These are phyloP conservation scores for Alternaria triticina DNA, from an alignment of 2,329 filamentous ascomycete species.

Conservation along the genomic window DNA sequence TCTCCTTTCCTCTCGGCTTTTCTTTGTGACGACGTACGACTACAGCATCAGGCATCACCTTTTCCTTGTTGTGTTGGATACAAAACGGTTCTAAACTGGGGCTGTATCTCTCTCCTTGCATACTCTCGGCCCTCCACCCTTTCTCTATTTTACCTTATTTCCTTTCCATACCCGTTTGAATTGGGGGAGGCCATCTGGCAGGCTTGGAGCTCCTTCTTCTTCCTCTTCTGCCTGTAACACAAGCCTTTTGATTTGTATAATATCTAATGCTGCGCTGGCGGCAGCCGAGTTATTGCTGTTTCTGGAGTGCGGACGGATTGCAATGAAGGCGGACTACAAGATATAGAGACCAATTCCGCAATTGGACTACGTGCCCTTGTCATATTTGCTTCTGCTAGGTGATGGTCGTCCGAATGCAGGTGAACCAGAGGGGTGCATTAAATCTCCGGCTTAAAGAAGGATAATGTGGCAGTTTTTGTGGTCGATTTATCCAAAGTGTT, in stretches of 20 bases:
- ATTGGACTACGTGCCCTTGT: background rate
- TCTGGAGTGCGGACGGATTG: background rate
- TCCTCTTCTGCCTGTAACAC: constrained; percentile 6
- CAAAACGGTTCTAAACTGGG: constrained; percentile 11
- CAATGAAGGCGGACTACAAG: constrained; percentile 6
- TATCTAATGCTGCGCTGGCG: constrained; percentile 36
- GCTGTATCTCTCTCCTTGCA: constrained; percentile 7
- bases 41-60: constrained; percentile 14
- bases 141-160: background rate
- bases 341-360: background rate
- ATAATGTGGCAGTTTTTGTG: constrained; percentile 1
- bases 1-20: constrained; percentile 10
- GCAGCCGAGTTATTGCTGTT: constrained; percentile 4
- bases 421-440: constrained; percentile 2
- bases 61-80: constrained; percentile 14
- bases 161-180: constrained; percentile 17
- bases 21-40: constrained; percentile 16
- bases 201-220: constrained; percentile 14
- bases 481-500: constrained; percentile 3
- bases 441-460: background rate
- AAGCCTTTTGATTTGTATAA: constrained; percentile 27
- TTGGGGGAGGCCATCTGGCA: constrained; percentile 11
- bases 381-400: background rate
- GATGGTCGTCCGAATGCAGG: background rate
- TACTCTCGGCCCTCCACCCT: background rate